Percentiles rank a stretch among this genome's conserved stretches.
phyloP scores from a whole-genome alignment of 495 filamentous ascomycete genomes.

The Neurospora terricola region DNA sequence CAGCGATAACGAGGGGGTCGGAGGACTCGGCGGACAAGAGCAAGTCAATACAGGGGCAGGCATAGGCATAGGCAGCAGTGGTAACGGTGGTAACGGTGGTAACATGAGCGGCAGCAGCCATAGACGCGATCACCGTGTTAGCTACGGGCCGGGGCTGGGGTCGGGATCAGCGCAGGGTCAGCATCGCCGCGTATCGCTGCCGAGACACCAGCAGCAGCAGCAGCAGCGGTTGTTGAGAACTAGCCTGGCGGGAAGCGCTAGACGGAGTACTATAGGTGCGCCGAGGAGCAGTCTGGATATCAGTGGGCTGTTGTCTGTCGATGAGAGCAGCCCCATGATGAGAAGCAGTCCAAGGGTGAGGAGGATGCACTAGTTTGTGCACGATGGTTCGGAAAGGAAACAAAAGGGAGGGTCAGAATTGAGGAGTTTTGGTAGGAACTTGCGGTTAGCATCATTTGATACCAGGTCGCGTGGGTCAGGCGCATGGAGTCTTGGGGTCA shows the following conservation, averaged over 20 bases:
- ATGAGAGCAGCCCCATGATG: constrained; percentile 35
- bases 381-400: background rate
- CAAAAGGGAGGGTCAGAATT: background rate
- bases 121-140: constrained; percentile 6
- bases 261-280: background rate
- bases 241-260: constrained; percentile 28
- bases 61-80: background rate
- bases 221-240: constrained; percentile 4
- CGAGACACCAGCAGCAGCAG: constrained; percentile 7
- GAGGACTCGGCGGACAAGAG: constrained; percentile 4
- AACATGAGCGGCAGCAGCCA: background rate
- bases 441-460: background rate
- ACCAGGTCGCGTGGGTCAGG: background rate
- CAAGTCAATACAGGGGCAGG: constrained; percentile 17
- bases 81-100: background rate
- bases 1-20: constrained; percentile 20
- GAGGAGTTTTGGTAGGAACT: background rate
- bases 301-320: constrained; percentile 36
- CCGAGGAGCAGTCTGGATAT: constrained; percentile 40
- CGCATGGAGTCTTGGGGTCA: background rate
- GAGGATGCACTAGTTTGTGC: constrained; percentile 8
- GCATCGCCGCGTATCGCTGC: background rate
- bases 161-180: constrained; percentile 5
- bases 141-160: constrained; percentile 3
- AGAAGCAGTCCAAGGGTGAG: constrained; percentile 35